phyloP scores from a whole-genome alignment of 768 basidiomycete species.

The Neoboletus magnificus region DNA sequence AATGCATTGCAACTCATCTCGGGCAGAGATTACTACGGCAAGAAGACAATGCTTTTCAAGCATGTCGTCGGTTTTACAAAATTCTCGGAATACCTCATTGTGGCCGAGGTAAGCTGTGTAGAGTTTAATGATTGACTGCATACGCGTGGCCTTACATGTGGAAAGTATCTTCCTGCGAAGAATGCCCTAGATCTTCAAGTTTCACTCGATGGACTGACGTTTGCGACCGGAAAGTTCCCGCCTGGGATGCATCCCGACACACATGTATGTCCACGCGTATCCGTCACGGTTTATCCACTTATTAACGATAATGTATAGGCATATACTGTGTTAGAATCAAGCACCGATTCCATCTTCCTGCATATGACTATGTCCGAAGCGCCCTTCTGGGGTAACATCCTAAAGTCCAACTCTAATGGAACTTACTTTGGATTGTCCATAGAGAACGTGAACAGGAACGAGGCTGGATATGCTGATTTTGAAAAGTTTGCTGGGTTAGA shows the following conservation, averaged over 20 bases:
- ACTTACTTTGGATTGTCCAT: constrained; percentile 91
- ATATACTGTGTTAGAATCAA: constrained; percentile 93
- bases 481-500: constrained; percentile 97
- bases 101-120: constrained; percentile 71
- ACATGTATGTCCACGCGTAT: constrained; percentile 54
- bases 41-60: constrained; percentile 76
- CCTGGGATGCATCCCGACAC: constrained; percentile 86
- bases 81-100: constrained; percentile 94
- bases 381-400: constrained; percentile 85
- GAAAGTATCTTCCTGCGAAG: constrained; percentile 49
- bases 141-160: constrained; percentile 22
- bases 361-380: constrained; percentile 90
- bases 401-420: constrained; percentile 97
- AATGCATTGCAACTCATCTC: constrained; percentile 79
- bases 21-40: constrained; percentile 69
- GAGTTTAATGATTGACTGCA: not conserved
- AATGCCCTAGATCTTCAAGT: constrained; percentile 81
- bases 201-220: constrained; percentile 84
- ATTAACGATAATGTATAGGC: constrained; percentile 45
- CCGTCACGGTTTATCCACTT: not conserved
- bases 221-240: constrained; percentile 87
- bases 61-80: constrained; percentile 93
- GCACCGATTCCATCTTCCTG: constrained; percentile 88
- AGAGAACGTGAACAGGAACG: constrained; percentile 89
- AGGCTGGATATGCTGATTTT: constrained; percentile 87